Base-by-base conservation (phyloP, 2,329 filamentous ascomycete genomes). In the Hirsutella minnesotensis region DNA sequence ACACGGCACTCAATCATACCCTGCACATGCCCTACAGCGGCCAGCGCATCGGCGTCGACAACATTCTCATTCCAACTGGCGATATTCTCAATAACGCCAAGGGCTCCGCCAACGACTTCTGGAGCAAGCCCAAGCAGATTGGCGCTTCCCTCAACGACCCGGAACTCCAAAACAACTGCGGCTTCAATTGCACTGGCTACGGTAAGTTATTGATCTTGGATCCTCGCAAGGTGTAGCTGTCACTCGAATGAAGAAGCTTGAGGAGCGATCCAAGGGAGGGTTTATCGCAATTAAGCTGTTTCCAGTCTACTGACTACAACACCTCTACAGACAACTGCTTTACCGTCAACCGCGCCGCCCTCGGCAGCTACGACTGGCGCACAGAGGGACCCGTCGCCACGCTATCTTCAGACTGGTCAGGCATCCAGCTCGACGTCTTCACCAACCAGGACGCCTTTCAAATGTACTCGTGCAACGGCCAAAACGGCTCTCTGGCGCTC, bases 391-490 rank as follows among this genome's bases (percentile, higher is more conserved):
- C 75, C 30, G 72, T 81, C 2, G 79, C 88, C 0, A 76, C 74
- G 8, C 67, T 95, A 22, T 77, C 77, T 3, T 84, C 81, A 31
- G 70, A 75, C 4, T 87, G 78, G 75, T 88, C 83, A 0, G 89
- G 89, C 39, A 95, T 95, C 60, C 77, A 79, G 57, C 58, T 95
- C 44, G 84, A 94, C 45, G 69, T 95, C 52, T 86, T 73, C 62
- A 79, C 81, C 8, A 86, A 95, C 65, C 88, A 95, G 66, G 78
- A 84, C 10, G 88, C 86, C 3, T 80, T 94, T 63, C 89, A 95
- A 65, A 73, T 95, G 53, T 95, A 94, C 69, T 80, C 77, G 48
- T 95, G 89, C 70, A 79, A 77, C 53, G 76, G 77, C 19, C 79
- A 86, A 65, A 80, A 94, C 63, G 86, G 86, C 52, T 70, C 70